Percentiles rank a stretch among this genome's conserved stretches.
These are phyloP conservation scores for Phytophthora quininea DNA, from an alignment of 352 stramenopile genomes.

Conservation along the genomic window DNA sequence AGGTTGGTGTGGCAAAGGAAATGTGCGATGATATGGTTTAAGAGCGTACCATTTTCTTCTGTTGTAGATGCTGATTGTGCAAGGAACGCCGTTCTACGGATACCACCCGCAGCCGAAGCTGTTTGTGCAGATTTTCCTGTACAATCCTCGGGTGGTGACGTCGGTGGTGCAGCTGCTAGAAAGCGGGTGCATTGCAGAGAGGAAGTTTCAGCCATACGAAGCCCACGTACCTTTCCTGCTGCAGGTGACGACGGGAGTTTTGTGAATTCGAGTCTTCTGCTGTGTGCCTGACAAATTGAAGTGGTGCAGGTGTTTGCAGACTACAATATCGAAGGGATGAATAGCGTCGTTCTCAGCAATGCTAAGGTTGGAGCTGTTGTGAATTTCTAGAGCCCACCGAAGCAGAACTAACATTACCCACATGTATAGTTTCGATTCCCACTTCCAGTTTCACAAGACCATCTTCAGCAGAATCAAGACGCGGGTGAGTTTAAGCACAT, in stretches of 20 bases:
- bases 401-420: not conserved
- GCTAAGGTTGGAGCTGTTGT: slow-evolving; percentile 47
- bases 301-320: slow-evolving; percentile 82
- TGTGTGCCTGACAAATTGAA: not conserved
- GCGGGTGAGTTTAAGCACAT: slow-evolving; percentile 35
- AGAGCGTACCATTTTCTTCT: not conserved
- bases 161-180: slow-evolving; percentile 86
- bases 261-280: too few species aligned
- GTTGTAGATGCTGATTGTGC: slow-evolving; percentile 83
- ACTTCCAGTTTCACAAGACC: slow-evolving; percentile 57
- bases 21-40: not conserved
- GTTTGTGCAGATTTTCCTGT: slow-evolving; percentile 91
- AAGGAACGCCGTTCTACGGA: slow-evolving; percentile 90
- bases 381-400: not conserved
- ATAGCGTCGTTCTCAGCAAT: slow-evolving; percentile 72
- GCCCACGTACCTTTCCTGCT: slow-evolving; percentile 90
- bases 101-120: slow-evolving; percentile 77
- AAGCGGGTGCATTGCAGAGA: slow-evolving; percentile 72
- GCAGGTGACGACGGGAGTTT: slow-evolving; percentile 48
- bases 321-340: slow-evolving; percentile 94
- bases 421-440: slow-evolving; percentile 67
- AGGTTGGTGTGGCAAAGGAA: slow-evolving; percentile 40
- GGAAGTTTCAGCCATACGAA: slow-evolving; percentile 88
- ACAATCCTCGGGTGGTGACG: slow-evolving; percentile 70
- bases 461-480: slow-evolving; percentile 33